Base-by-base conservation (phyloP, 208 protist species). In the Phytomonas francai region DNA sequence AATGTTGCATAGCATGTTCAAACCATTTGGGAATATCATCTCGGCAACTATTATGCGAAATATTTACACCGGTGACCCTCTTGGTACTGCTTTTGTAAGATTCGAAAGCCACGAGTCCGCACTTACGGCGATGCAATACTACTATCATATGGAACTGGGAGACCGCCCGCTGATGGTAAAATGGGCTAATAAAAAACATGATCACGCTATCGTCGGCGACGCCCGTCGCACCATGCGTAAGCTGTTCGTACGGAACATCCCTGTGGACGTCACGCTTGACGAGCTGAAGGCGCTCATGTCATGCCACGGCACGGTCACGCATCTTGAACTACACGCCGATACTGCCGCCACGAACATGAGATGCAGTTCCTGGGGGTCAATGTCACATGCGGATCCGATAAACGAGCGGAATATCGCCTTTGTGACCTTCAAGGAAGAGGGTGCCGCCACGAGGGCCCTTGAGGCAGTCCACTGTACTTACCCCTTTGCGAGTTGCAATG, bases 211-310 rank as follows among this genome's bases (percentile, higher is more conserved):
- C 5, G 78, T 88, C 45, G 81, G 85, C 25, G 77, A 91, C 59
- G 81, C 77, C 32, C 76, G 79, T 16, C 70, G 61, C 34, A 54
- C 75, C 58, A 85, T 80, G 9, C 72, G 72, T n/a, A 94, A 94
- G 69, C 64, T 94, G 4, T 94, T 94, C 63, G 70, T 94, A 8
- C 83, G 88, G 34, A 94, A 94, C 62, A 81, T 94, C 27, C 88
- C 88, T 9, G 45, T 72, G 12, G 71, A 78, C 25, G 73, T 93
- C 1, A 80, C 70, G 4, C 49, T 65, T 1, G 68, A 39, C 9
- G 72, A 76, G 27, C 68, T 93, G 67, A 59, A 57, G 19, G 31
- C 33, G 3, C 63, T 88, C 32, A 78, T 88, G 31, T 64, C 34
- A 7, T 27, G 25, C 14, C 88, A 78, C 63, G 88, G 88, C 25